Evolutionary conservation across 805 yeast species (phyloP), one percentile per base, ranked within the genome.

Genomic region (Wickerhamiella siamensis): DNA sequence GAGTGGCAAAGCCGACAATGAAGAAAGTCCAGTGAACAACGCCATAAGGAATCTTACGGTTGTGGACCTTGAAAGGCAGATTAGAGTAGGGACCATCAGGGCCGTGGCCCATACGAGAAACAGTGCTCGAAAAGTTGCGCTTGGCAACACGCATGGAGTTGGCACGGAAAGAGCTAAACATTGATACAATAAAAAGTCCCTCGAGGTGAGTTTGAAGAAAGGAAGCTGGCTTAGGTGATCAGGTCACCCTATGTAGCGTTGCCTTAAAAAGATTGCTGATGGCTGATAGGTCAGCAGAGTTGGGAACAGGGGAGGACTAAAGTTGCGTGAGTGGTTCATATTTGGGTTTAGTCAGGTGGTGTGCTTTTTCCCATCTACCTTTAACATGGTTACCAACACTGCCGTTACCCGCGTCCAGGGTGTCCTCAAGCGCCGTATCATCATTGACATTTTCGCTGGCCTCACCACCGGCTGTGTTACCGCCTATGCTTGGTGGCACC

Each of bases 61-160:
- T 71, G 74, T 84, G 86, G 49, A 88, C 94, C 72, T 76, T 76
- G 77, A 88, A 91, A 51, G 98, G 98, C 50, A 88, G 60, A 75
- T 91, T 88, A 57, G 80, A 70, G 78, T 91, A 91, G 38, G 79
- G 77, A 58, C 96, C 96, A 58, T 74, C 80, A 55, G 76, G 75
- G 59, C 72, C 77, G 65, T 74, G 81, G 49, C 51, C 51, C 24
- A 51, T 41, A 35, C 52, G 51, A 22, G 47, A 44, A 27, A 46
- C 48, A 14, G 54, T 32, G 33, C 51, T 50, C 42, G 51, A 41
- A 47, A 50, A 50, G 44, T 48, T 45, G 38, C 54, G 52, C 33
- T 49, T 20, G 32, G 22, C 22, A 19, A 36, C 19, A 29, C 44
- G 43, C 26, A 43, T 39, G 35, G 24, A 29, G 42, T 37, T 36